Conservation (phyloP, 176 grass and related monocot genomes). For the Bonia amplexicaulis region DNA sequence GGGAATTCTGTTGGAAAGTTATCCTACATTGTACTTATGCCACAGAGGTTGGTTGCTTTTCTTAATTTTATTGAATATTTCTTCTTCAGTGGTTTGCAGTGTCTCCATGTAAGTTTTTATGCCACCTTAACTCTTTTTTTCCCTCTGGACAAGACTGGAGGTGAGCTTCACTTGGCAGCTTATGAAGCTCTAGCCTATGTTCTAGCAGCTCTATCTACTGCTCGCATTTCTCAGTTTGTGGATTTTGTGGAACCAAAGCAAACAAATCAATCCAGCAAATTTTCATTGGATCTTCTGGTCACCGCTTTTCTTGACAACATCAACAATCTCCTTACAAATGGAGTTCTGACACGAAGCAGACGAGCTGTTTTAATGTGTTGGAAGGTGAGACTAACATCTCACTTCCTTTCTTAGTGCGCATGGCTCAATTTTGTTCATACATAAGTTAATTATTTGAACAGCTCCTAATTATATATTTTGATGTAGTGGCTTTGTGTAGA, state of each 20-base stretch:
- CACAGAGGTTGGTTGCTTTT: constrained; percentile 60
- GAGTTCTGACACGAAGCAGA: constrained; percentile 77
- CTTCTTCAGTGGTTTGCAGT: neutral
- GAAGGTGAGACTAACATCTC: constrained; percentile 53
- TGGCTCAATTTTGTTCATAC: neutral
- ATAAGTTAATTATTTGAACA: neutral
- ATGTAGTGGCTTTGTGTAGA: constrained; percentile 90
- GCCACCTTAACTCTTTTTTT: constrained; percentile 9
- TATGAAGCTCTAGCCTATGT: constrained; percentile 81
- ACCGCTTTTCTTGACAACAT: constrained; percentile 60
- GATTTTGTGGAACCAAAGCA: constrained; percentile 31
- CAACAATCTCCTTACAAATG: constrained; percentile 70
- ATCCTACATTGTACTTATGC: constrained; percentile 48
- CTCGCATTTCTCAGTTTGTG: constrained; percentile 27
- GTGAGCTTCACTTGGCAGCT: constrained; percentile 77
- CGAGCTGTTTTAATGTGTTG: constrained; percentile 85
- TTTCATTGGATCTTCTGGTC: constrained; percentile 58
- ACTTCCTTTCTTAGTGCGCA: neutral
- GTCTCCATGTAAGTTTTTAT: constrained; percentile 22
- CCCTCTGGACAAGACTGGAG: constrained; percentile 49
- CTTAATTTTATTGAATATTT: constrained; percentile 15
- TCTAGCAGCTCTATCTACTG: constrained; percentile 47
- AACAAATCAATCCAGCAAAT: constrained; percentile 20
- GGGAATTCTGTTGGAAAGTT: constrained; percentile 82
- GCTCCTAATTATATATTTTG: constrained; percentile 39